Conservation (phyloP, 164 flowering plant species). For the Nymphaea colorata region DNA sequence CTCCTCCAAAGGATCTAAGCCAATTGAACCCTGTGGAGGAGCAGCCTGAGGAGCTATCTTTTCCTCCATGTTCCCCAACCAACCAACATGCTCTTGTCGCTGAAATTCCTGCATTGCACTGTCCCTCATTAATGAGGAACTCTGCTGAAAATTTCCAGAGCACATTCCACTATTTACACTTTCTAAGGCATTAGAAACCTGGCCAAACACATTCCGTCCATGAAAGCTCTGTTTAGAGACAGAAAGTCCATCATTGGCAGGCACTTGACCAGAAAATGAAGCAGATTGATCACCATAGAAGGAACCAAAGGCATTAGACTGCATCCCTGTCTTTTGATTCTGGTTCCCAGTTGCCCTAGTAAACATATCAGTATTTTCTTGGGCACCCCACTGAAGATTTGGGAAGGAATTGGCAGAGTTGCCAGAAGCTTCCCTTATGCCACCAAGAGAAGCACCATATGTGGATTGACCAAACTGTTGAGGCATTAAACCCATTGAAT, state of each 20-base stretch:
- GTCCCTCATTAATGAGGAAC: conserved; percentile 16
- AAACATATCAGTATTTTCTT: conserved; percentile 22
- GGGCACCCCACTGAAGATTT: conserved; percentile 34
- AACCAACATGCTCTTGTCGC: conserved; percentile 22
- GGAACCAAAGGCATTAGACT: conserved; percentile 23
- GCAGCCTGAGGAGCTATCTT: conserved; percentile 14
- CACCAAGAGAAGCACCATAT: conserved; percentile 25
- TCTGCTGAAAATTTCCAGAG: conserved; percentile 26
- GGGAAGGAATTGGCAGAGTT: conserved; percentile 20
- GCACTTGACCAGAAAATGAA: conserved; percentile 22
- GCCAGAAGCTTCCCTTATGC: conserved; percentile 14
- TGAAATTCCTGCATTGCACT: conserved; percentile 19
- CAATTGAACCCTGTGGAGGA: conserved; percentile 25
- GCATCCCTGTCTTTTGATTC: conserved; percentile 27
- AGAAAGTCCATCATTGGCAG: conserved; percentile 18
- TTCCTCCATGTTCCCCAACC: background rate
- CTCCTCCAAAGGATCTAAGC: conserved; percentile 64
- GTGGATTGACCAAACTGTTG: conserved; percentile 51
- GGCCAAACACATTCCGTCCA: conserved; percentile 28
- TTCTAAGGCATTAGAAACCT: conserved; percentile 15
- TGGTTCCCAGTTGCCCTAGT: conserved; percentile 21
- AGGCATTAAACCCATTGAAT: conserved; percentile 30
- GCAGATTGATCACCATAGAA: conserved; percentile 28
- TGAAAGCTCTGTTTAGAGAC: conserved; percentile 30
- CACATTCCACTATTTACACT: conserved; percentile 16